A percentile compares a stretch with the other conserved stretches of the same genome.
Evolutionary conservation across 2,329 filamentous ascomycete genomes (phyloP).

Genomic region (Fusarium continuum): DNA sequence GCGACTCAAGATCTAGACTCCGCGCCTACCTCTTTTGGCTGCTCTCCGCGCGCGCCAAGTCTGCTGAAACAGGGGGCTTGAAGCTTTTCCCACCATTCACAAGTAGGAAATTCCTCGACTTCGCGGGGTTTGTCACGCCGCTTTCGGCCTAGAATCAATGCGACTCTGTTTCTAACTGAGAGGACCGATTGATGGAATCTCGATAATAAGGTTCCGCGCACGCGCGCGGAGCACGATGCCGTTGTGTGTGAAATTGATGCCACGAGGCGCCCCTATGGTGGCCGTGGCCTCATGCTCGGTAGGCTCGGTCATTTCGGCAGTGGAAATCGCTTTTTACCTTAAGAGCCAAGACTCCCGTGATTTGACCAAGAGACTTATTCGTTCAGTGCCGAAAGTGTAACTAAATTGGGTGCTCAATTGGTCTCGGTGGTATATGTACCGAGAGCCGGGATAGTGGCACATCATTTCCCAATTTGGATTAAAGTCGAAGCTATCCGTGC

Average conservation of each 20-base stretch:
- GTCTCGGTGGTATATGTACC: not conserved
- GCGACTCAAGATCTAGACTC: constrained; percentile 12
- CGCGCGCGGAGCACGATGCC: not conserved
- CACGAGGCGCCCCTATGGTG: not conserved
- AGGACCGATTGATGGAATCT: constrained; percentile 29
- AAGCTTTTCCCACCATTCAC: constrained; percentile 30
- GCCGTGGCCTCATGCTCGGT: not conserved
- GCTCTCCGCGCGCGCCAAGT: constrained; percentile 1
- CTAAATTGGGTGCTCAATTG: not conserved
- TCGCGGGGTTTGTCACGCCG: constrained; percentile 2
- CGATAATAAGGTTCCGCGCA: not conserved
- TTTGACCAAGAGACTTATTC: not conserved
- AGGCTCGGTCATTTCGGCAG: not conserved
- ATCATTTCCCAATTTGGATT: constrained; percentile 4
- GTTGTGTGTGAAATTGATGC: not conserved
- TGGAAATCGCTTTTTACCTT: not conserved
- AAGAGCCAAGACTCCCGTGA: not conserved
- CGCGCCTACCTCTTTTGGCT: constrained; percentile 17
- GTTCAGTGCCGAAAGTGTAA: not conserved
- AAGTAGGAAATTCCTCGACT: not conserved
- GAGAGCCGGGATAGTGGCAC: constrained; percentile 2
- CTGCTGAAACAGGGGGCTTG: constrained; percentile 4
- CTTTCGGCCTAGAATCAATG: not conserved
- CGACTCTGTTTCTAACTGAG: no score
- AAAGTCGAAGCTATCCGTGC: fast-evolving